Conservation (phyloP, 768 basidiomycete species). For the Exidia glandulosa region DNA sequence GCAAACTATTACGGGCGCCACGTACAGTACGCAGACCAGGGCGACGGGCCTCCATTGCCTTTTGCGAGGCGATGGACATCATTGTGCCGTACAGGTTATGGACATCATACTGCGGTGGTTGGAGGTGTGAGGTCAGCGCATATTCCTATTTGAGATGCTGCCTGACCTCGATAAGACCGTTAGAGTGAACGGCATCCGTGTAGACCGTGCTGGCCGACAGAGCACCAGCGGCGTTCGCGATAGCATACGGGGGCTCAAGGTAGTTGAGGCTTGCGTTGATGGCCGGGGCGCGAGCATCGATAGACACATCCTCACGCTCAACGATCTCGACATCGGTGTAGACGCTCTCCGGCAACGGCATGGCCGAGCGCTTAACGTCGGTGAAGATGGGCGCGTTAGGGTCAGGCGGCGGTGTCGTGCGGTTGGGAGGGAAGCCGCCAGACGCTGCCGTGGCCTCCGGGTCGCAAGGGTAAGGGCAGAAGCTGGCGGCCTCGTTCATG, state of each 20-base stretch:
- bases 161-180: conserved; percentile 47
- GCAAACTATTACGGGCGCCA: conserved; percentile 5
- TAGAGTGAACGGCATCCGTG: conserved; percentile 36
- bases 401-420: conserved; percentile 38
- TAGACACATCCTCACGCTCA: neutral
- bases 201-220: conserved; percentile 46
- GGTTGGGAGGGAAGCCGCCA: conserved; percentile 42
- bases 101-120: neutral
- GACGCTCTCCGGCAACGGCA: conserved; percentile 17
- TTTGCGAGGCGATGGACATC: conserved; percentile 54
- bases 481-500: conserved; percentile 57
- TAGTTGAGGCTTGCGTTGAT: conserved; percentile 15
- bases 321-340: neutral
- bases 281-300: neutral
- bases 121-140: no score
- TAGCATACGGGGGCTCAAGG: conserved; percentile 44
- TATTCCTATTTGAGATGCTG: no score
- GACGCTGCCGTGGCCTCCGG: conserved; percentile 46
- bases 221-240: conserved; percentile 44
- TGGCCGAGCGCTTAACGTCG: conserved; percentile 7
- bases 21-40: conserved; percentile 39
- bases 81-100: conserved; percentile 60
- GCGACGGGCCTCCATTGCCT: conserved; percentile 51
- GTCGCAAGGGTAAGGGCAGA: conserved; percentile 54
- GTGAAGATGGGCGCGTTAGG: conserved; percentile 44